Evolutionary conservation across 345 rosid species (phyloP), one percentile per base, ranked within the genome.

Genomic region (Eucalyptus albens): DNA sequence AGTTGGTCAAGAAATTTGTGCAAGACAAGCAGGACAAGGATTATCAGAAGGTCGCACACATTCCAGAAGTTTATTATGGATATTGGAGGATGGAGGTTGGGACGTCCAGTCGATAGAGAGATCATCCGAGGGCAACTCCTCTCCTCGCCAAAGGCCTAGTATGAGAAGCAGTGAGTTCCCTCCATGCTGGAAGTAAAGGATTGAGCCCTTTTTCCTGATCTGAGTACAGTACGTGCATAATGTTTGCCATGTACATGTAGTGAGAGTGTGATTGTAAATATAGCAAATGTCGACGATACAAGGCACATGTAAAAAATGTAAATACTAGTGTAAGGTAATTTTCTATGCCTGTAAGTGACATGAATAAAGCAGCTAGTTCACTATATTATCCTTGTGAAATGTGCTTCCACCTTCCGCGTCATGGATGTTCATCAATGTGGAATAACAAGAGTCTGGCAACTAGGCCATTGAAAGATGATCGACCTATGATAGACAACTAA

Each of bases 81-180:
- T 89, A 91, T 89, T 91, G 91, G 92, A 90, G 92, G 92, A 92
- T 31, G 91, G 91, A 10, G 92, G 90, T 14, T 89, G 93, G 93
- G 91, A 93, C 50, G 91, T 91, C 33, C 90, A 91, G 49, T 81
- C 92, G 0, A 69, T 90, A 17, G 92, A 89, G 26, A 77, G 83
- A 86, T 86, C 86, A 17, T 87, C 82, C 1, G 88, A 89, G 62
- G 90, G 49, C 37, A 88, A 89, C 22, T 5, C 59, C 37, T 85
- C 88, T 37, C 83, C 91, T 50, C 88, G 13, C 47, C 67, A 65
- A 10, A 88, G 87, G 21, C 27, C 50, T 13, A 87, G 90, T 65
- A 89, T 80, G 82, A 86, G 89, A 56, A 89, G 89, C 82, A 56
- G 50, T 55, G 89, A 91, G 29, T 88, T 90, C 81, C 89, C 89